Evolutionary conservation across 1,139 yeast species (phyloP).

Genomic region (Pichia cactophila): DNA sequence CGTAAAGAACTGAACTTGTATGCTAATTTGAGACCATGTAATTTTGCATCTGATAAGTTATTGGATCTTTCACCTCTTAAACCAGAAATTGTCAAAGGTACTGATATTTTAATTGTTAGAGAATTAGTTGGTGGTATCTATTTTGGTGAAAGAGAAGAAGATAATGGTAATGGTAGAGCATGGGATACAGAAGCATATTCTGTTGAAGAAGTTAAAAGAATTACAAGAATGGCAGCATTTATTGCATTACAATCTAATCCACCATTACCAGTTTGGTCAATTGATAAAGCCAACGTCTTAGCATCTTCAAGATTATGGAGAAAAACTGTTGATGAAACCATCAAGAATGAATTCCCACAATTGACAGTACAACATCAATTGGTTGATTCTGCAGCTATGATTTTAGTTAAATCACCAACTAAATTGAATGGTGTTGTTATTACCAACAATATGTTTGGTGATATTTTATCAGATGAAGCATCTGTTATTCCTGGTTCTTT

Average conservation of each 20-base stretch:
- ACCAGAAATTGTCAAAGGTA: constrained; percentile 77
- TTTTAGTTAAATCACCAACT: constrained; percentile 82
- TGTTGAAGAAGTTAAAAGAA: constrained; percentile 85
- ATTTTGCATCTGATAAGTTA: constrained; percentile 80
- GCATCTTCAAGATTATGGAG: constrained; percentile 97
- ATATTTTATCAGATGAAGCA: constrained; percentile 94
- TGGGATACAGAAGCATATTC: constrained; percentile 91
- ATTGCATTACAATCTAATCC: constrained; percentile 90
- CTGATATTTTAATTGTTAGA: constrained; percentile 86
- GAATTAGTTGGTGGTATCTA: constrained; percentile 97
- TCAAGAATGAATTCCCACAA: constrained; percentile 82
- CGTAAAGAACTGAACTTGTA: constrained; percentile 90
- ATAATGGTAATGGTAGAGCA: constrained; percentile 76
- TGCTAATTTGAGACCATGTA: constrained; percentile 95
- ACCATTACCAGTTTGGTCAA: constrained; percentile 89
- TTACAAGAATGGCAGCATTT: constrained; percentile 97
- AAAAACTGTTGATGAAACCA: constrained; percentile 79
- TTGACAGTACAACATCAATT: constrained; percentile 82
- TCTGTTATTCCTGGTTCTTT: constrained; percentile 96
- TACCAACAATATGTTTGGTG: constrained; percentile 97
- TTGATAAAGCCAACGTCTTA: constrained; percentile 94
- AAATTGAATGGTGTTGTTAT: constrained; percentile 84
- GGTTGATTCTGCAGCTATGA: constrained; percentile 98
- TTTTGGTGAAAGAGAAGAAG: constrained; percentile 93
- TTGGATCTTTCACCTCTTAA: constrained; percentile 83